These are phyloP conservation scores for Epichloe amarillans DNA, from an alignment of 2,329 filamentous ascomycete genomes.

Conservation along the genomic window DNA sequence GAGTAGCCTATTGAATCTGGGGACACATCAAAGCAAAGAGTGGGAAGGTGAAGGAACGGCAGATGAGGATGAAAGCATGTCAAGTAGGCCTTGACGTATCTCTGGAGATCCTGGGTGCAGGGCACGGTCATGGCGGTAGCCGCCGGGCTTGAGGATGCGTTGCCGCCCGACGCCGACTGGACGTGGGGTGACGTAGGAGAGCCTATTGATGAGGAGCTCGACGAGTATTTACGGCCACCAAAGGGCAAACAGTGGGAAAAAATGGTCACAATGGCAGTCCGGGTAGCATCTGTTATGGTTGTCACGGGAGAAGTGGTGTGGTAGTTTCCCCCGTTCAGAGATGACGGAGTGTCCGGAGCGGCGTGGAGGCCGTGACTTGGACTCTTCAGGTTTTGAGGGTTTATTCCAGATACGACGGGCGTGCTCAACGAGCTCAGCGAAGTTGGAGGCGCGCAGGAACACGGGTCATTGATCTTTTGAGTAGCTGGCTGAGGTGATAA, in stretches of 20 bases:
- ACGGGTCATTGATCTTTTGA: slow-evolving; percentile 60
- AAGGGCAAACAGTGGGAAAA: slow-evolving; percentile 43
- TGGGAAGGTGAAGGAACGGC: slow-evolving; percentile 87
- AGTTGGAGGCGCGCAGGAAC: slow-evolving; percentile 67
- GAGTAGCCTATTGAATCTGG: slow-evolving; percentile 50
- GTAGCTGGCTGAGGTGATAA: slow-evolving; percentile 63
- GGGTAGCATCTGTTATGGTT: slow-evolving; percentile 52
- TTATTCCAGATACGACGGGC: slow-evolving; percentile 53
- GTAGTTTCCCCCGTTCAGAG: slow-evolving; percentile 50
- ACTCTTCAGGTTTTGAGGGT: slow-evolving; percentile 49
- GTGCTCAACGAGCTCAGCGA: slow-evolving; percentile 62
- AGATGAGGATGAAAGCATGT: slow-evolving; percentile 87
- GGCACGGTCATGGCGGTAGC: slow-evolving; percentile 46
- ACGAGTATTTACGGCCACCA: slow-evolving; percentile 50
- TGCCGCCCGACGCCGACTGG: slow-evolving; percentile 26
- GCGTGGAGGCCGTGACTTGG: slow-evolving; percentile 49
- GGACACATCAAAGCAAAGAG: slow-evolving; percentile 76
- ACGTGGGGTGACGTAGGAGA: slow-evolving; percentile 42
- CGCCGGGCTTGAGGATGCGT: slow-evolving; percentile 34
- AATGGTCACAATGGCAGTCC: slow-evolving; percentile 46
- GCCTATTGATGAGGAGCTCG: slow-evolving; percentile 34
- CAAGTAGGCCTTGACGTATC: slow-evolving; percentile 82
- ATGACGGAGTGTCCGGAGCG: slow-evolving; percentile 61
- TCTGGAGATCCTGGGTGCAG: slow-evolving; percentile 72
- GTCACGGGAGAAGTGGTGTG: slow-evolving; percentile 44